phyloP scores from a whole-genome alignment of 495 filamentous ascomycete species.

The Hyaloscypha bicolor region DNA sequence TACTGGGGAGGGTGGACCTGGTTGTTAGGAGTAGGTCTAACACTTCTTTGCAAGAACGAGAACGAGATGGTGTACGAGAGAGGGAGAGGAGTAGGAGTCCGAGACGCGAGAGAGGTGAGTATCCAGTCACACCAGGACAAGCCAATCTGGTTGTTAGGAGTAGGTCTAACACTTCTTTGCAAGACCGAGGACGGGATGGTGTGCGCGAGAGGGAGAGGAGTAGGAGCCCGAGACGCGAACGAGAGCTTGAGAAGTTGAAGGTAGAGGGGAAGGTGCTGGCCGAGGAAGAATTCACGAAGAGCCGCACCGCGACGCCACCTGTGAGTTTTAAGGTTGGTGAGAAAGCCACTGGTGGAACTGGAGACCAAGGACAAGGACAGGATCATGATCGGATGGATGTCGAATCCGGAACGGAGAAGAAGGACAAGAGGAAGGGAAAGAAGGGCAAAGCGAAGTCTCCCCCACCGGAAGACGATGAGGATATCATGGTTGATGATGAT shows the following conservation, averaged over 20 bases:
- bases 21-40: not conserved
- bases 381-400: constrained; percentile 33
- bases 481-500: constrained; percentile 59
- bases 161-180: not conserved
- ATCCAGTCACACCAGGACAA: not conserved
- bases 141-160: not conserved
- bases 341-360: not conserved
- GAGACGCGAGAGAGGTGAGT: constrained; percentile 34
- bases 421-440: not conserved
- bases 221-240: constrained; percentile 37
- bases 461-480: constrained; percentile 38
- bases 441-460: constrained; percentile 9
- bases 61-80: constrained; percentile 4
- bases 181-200: not conserved
- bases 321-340: constrained; percentile 31
- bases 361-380: constrained; percentile 2
- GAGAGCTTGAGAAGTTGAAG: constrained; percentile 28
- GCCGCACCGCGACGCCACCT: constrained; percentile 28
- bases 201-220: constrained; percentile 35
- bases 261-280: not conserved
- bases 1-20: not conserved
- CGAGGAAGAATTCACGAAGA: constrained; percentile 17
- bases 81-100: constrained; percentile 36
- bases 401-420: constrained; percentile 10
- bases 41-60: not conserved